phyloP scores from a whole-genome alignment of 768 basidiomycete species.

The Phaffia tasmanica region DNA sequence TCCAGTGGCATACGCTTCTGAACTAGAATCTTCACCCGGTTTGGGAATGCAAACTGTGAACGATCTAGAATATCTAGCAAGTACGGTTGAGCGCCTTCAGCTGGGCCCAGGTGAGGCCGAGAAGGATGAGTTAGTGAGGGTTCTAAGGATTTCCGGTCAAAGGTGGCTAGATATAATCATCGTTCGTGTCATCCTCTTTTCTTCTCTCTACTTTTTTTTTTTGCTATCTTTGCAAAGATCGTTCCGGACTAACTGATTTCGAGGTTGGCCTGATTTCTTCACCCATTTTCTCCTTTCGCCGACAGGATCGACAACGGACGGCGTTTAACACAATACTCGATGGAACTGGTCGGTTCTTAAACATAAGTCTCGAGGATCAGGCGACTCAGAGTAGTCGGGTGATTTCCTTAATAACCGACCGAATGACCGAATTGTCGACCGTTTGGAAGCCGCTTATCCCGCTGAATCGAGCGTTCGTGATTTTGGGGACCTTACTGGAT shows the following conservation, averaged over 20 bases:
- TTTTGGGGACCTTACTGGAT: conserved; percentile 61
- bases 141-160: conserved; percentile 50
- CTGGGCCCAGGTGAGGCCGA: conserved; percentile 26
- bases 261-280: background rate
- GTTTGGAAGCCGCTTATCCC: conserved; percentile 63
- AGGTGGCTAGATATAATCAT: conserved; percentile 62
- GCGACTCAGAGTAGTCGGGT: conserved; percentile 60
- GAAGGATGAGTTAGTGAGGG: conserved; percentile 44
- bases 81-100: conserved; percentile 43
- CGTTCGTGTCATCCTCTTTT: conserved; percentile 43
- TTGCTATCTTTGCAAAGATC: background rate
- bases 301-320: conserved; percentile 47
- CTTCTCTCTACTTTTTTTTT: background rate
- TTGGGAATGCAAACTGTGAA: conserved; percentile 67
- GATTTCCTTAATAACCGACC: conserved; percentile 44
- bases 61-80: conserved; percentile 57
- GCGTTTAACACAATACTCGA: conserved; percentile 45
- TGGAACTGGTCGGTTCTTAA: conserved; percentile 55
- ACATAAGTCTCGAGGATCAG: conserved; percentile 53
- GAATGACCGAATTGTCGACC: conserved; percentile 43
- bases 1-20: conserved; percentile 50
- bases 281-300: conserved; percentile 5
- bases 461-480: conserved; percentile 58
- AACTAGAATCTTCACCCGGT: conserved; percentile 46
- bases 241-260: background rate